These are phyloP conservation scores for Phytophthora pisi DNA, from an alignment of 352 stramenopile genomes.

Conservation along the genomic window DNA sequence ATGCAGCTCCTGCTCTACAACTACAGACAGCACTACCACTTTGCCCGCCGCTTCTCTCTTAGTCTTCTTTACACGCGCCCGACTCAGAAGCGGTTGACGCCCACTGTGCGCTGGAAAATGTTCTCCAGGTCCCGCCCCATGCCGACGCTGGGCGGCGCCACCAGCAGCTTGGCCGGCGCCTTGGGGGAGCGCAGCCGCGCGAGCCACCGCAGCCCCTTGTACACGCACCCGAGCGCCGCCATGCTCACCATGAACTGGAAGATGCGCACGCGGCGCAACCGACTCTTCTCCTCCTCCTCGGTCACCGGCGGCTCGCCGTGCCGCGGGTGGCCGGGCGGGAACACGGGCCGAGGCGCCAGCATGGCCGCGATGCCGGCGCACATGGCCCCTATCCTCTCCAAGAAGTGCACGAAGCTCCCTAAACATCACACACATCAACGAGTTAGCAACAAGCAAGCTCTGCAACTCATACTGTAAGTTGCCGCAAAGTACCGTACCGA, in stretches of 20 bases:
- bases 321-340: constrained; percentile 74
- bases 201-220: constrained; percentile 69
- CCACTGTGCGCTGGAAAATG: constrained; percentile 75
- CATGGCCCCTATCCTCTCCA: constrained; percentile 85
- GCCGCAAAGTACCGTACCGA: constrained; percentile 33
- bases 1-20: too few species aligned
- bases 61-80: background rate
- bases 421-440: background rate
- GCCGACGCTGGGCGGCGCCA: constrained; percentile 31
- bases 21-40: constrained; percentile 18
- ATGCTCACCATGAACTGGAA: constrained; percentile 83
- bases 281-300: constrained; percentile 78
- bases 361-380: constrained; percentile 71
- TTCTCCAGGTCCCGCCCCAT: constrained; percentile 58
- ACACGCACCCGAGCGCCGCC: constrained; percentile 51
- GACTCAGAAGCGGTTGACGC: constrained; percentile 36
- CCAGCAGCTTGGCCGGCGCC: constrained; percentile 39
- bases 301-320: constrained; percentile 65
- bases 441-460: background rate
- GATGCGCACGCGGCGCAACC: constrained; percentile 71
- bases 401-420: constrained; percentile 84
- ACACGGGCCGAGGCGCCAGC: constrained; percentile 64
- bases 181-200: constrained; percentile 44
- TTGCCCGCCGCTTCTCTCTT: background rate
- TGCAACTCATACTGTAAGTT: background rate